These are phyloP conservation scores for Curvularia sp. DNA, from an alignment of 2,329 filamentous ascomycete genomes.

Conservation along the genomic window DNA sequence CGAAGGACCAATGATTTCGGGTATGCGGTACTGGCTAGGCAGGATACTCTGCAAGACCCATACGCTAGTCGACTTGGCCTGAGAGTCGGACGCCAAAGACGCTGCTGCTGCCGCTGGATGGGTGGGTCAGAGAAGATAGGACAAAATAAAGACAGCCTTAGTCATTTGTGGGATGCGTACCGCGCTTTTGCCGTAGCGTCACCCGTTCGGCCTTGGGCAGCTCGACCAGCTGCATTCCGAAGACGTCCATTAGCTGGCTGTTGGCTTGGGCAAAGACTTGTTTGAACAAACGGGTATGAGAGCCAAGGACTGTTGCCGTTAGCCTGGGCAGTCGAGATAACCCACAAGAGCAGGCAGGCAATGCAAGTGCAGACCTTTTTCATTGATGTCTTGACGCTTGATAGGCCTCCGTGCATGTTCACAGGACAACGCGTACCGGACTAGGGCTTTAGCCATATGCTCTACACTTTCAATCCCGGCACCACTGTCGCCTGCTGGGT, in stretches of 20 bases:
- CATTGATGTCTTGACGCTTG: slow-evolving; percentile 64
- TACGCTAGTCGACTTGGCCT: slow-evolving; percentile 65
- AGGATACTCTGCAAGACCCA: slow-evolving; percentile 82
- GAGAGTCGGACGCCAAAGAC: slow-evolving; percentile 63
- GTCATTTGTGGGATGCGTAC: slow-evolving; percentile 52
- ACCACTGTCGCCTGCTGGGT: slow-evolving; percentile 35
- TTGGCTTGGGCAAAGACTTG: slow-evolving; percentile 80
- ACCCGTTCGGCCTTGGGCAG: slow-evolving; percentile 82
- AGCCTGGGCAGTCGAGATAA: slow-evolving; percentile 7
- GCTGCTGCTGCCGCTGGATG: slow-evolving; percentile 52
- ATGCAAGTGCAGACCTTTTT: slow-evolving; percentile 53
- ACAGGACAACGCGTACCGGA: slow-evolving; percentile 66
- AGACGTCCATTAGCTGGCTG: slow-evolving; percentile 70
- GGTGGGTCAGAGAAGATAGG: not conserved
- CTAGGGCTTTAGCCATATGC: slow-evolving; percentile 66
- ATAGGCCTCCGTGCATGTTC: slow-evolving; percentile 67
- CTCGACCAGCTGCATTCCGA: slow-evolving; percentile 93
- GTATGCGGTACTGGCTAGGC: slow-evolving; percentile 68
- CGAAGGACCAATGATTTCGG: slow-evolving; percentile 72
- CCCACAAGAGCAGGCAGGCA: not conserved
- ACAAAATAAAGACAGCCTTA: not conserved
- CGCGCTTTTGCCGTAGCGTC: slow-evolving; percentile 79
- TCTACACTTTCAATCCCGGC: slow-evolving; percentile 28
- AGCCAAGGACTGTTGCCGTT: slow-evolving; percentile 67
- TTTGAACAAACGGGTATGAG: slow-evolving; percentile 74